Evolutionary conservation across 306 rosid species (phyloP), one percentile per base, ranked within the genome.

Genomic region (Pyrus betulifolia): DNA sequence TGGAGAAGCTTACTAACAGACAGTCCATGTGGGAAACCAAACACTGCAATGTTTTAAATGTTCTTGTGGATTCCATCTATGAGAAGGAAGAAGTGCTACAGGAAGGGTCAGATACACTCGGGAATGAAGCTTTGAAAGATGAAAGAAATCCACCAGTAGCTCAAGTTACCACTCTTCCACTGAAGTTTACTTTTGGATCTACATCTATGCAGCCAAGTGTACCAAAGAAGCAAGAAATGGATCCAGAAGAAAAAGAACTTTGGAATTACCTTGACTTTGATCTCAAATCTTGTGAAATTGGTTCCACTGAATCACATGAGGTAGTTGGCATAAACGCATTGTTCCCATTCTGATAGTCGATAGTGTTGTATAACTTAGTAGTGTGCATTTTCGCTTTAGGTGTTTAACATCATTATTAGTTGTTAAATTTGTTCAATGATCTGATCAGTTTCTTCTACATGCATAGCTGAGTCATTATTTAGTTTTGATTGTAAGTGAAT

Each of bases 11-110:
- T 10, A n/a, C 60, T 23, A 82, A 49, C 52, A 78, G 61, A 72
- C 72, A 27, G 40, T 9, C 23, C 45, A 76, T 0, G 10, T 4
- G 8, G 28, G 14, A 6, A 27, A 21, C 7, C 1, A 63, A 57
- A 38, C 55, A 69, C 10, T 52, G 17, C 49, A 61, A 82, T 71
- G 75, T 60, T 21, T 2, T 42, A 44, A 69, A 74, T 61, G 60
- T 75, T 82, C 87, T 87, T 45, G 10, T 58, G 21, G 79, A 83
- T 46, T 78, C 87, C n/a, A 69, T 89, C 6, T 35, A 4, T 64
- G 68, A n/a, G 28, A 78, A 78, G 38, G 69, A 18, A 35, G 72
- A 81, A 74, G n/a, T 59, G 76, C 49, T 69, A 59, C 23, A 25
- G 38, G 86, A 85, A 74, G 83, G 72, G 46, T 31, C 71, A 7